Evolutionary conservation across 352 stramenopile genomes (phyloP).

Genomic region (Pythium aquatile): DNA sequence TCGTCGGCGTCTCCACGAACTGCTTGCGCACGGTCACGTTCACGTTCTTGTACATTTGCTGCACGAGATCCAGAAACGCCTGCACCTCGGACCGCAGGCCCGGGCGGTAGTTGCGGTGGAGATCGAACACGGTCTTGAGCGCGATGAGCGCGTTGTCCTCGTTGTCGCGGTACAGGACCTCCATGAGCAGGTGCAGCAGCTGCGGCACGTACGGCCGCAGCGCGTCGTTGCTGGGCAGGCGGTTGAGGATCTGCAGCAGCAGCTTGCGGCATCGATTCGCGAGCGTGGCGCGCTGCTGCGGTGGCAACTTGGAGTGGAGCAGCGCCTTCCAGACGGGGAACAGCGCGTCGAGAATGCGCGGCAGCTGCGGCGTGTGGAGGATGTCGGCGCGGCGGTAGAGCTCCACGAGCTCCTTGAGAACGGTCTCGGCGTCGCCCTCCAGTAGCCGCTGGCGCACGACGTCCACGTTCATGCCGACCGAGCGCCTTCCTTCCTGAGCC

Average conservation of each 20-base stretch:
- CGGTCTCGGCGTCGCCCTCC: conserved; percentile 63
- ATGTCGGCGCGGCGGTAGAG: conserved; percentile 86
- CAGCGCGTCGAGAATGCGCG: conserved; percentile 88
- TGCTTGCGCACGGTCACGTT: conserved; percentile 83
- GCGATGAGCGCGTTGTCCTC: conserved; percentile 96
- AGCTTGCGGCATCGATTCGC: conserved; percentile 90
- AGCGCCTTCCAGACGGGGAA: conserved; percentile 89
- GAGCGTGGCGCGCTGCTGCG: conserved; percentile 72
- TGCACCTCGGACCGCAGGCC: conserved; percentile 90
- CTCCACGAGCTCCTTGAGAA: conserved; percentile 85
- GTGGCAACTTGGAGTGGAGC: conserved; percentile 70
- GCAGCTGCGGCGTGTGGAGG: conserved; percentile 89
- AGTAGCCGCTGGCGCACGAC: conserved; percentile 84
- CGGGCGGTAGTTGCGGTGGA: conserved; percentile 96
- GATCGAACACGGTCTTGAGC: conserved; percentile 95
- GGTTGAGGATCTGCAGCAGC: conserved; percentile 94
- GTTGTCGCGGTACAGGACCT: conserved; percentile 94
- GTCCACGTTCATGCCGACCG: conserved; percentile 79
- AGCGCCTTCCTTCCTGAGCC: not conserved
- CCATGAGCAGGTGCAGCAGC: conserved; percentile 91
- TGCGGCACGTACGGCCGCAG: conserved; percentile 93
- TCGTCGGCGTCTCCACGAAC: conserved; percentile 51
- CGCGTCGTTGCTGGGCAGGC: conserved; percentile 93
- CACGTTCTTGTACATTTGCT: conserved; percentile 91
- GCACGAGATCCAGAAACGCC: conserved; percentile 84